These are phyloP conservation scores for Pugionium dolabratum DNA, from an alignment of 345 rosid genomes.

Conservation along the genomic window DNA sequence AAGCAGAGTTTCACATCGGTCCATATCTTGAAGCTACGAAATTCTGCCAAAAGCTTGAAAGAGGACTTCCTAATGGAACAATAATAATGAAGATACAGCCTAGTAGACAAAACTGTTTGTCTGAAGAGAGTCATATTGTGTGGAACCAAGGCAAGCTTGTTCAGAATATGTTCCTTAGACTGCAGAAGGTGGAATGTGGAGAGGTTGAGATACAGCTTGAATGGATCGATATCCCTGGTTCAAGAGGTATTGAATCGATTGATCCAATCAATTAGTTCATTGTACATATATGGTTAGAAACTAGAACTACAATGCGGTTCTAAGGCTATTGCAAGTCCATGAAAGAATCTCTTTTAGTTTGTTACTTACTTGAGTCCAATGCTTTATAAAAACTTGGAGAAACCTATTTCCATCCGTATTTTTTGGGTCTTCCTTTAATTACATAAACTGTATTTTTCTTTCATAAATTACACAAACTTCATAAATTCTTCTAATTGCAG, in stretches of 20 bases:
- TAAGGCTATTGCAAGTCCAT: background rate
- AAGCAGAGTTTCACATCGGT: slow-evolving; percentile 64
- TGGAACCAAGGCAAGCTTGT: slow-evolving; percentile 56
- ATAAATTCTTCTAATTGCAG: no score
- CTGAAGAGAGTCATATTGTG: slow-evolving; percentile 57
- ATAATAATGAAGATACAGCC: slow-evolving; percentile 55
- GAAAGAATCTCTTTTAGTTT: background rate
- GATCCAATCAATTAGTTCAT: background rate
- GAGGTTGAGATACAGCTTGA: slow-evolving; percentile 60
- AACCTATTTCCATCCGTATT: no score
- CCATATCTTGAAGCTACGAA: slow-evolving; percentile 51
- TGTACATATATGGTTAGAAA: background rate
- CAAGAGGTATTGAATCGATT: slow-evolving; percentile 46
- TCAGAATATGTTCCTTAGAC: slow-evolving; percentile 61
- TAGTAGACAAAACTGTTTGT: slow-evolving; percentile 53
- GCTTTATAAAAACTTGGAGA: no score
- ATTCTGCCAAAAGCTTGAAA: slow-evolving; percentile 41
- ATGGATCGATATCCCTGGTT: slow-evolving; percentile 62
- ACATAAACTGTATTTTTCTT: no score
- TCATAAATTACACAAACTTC: no score
- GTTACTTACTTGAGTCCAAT: no score
- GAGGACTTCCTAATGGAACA: slow-evolving; percentile 53
- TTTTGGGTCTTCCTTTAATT: no score
- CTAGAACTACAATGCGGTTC: no score
- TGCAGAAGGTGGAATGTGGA: slow-evolving; percentile 60